Conservation (phyloP, 176 grass and related monocot genomes). For the Puccinellia tenuiflora region DNA sequence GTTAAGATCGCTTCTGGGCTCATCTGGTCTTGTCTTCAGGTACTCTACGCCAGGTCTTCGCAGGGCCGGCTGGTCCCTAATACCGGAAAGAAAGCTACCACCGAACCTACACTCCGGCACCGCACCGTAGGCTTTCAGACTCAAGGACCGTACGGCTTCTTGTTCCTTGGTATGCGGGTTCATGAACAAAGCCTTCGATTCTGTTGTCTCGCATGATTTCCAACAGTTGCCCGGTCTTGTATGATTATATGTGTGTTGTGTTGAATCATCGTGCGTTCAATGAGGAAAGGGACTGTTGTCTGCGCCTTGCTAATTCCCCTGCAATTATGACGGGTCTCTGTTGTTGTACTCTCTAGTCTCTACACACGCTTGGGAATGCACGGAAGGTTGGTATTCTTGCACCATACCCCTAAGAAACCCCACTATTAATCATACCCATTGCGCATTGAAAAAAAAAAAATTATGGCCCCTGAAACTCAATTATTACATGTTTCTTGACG, state of each 20-base stretch:
- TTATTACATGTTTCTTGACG: conserved; percentile 24
- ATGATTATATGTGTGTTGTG: conserved; percentile 30
- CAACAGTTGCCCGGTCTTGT: conserved; percentile 10
- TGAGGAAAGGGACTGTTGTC: conserved; percentile 43
- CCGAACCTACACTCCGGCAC: conserved; percentile 18
- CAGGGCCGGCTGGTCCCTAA: conserved; percentile 34
- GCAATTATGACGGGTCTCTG: conserved; percentile 21
- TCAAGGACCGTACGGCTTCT: conserved; percentile 7
- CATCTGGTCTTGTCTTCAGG: conserved; percentile 14
- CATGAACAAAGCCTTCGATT: conserved; percentile 26
- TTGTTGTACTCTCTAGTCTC: conserved; percentile 29
- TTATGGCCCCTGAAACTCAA: background rate
- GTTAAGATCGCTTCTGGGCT: conserved; percentile 32
- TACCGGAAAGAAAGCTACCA: conserved; percentile 40
- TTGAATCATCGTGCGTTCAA: conserved; percentile 40
- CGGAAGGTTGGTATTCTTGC: conserved; percentile 19
- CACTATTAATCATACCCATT: background rate
- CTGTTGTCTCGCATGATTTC: conserved; percentile 11
- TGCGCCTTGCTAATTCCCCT: conserved; percentile 22
- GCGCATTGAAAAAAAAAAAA: background rate
- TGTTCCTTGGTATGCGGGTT: conserved; percentile 36
- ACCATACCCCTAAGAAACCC: conserved; percentile 13
- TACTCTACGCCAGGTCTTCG: conserved; percentile 2
- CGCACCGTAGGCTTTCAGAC: conserved; percentile 19
- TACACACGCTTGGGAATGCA: background rate